These are phyloP conservation scores for Erodium chrysanthum DNA, from an alignment of 441 rosid genomes.

Conservation along the genomic window DNA sequence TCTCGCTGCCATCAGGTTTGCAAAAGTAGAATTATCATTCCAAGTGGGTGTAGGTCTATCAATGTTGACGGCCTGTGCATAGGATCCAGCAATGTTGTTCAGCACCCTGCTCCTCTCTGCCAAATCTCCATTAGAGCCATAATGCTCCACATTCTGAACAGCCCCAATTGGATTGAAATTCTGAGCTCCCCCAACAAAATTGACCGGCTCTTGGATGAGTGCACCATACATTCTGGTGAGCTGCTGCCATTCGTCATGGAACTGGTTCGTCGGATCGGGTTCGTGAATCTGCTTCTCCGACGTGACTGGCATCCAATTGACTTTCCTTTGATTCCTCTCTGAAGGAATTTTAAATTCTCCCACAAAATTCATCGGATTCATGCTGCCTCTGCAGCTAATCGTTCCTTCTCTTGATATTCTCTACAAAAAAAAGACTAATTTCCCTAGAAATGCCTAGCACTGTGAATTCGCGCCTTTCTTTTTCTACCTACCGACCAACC, in stretches of 20 bases:
- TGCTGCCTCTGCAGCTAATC: neutral
- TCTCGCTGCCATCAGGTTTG: slow-evolving; percentile 22
- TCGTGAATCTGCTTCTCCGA: slow-evolving; percentile 37
- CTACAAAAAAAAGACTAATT: slow-evolving; percentile 5
- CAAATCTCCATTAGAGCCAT: slow-evolving; percentile 17
- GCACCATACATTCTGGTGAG: slow-evolving; percentile 22
- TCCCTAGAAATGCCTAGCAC: slow-evolving; percentile 11
- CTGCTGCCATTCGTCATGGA: slow-evolving; percentile 1
- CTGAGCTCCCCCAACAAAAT: slow-evolving; percentile 22
- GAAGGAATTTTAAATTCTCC: slow-evolving; percentile 11
- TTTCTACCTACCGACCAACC: slow-evolving; percentile 9
- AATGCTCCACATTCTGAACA: slow-evolving; percentile 21
- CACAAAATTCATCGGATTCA: slow-evolving; percentile 35
- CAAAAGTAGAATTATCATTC: slow-evolving; percentile 19
- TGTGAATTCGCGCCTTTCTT: neutral
- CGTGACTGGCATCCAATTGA: slow-evolving; percentile 44
- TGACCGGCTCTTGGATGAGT: slow-evolving; percentile 22
- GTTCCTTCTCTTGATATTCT: neutral
- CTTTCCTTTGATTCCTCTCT: slow-evolving; percentile 11
- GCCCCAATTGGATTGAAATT: slow-evolving; percentile 21
- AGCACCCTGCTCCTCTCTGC: slow-evolving; percentile 22
- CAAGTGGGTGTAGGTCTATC: slow-evolving; percentile 16
- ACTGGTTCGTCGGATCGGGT: slow-evolving; percentile 19
- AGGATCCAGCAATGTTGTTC: slow-evolving; percentile 31
- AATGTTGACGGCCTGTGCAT: slow-evolving; percentile 19